Evolutionary conservation across 371 early-diverging fungal genomes (phyloP).

Genomic region (Mucor mucedo): DNA sequence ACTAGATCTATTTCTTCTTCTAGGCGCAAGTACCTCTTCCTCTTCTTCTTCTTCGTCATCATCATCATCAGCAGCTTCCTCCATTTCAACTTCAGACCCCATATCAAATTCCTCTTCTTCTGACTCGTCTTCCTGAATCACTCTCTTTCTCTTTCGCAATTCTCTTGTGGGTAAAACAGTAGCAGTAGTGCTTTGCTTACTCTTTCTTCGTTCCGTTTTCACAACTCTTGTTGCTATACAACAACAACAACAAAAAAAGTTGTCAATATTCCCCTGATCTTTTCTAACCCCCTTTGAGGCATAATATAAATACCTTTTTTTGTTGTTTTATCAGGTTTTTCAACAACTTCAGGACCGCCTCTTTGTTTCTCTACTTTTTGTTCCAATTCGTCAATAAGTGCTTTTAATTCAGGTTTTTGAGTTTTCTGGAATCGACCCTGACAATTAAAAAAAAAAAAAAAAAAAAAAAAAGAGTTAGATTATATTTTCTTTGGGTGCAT

Average conservation of each 20-base stretch:
- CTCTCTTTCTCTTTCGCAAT: conserved; percentile 18
- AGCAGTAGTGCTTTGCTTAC: neutral
- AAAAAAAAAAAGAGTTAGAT: neutral
- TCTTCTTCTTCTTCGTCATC: neutral
- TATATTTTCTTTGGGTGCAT: neutral
- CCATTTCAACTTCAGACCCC: neutral
- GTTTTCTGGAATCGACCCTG: conserved; percentile 69
- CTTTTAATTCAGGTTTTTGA: conserved; percentile 76
- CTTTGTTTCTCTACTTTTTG: conserved; percentile 51
- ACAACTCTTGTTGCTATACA: conserved; percentile 10
- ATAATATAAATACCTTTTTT: conserved; percentile 16
- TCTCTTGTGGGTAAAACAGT: neutral
- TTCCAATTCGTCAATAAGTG: conserved; percentile 82
- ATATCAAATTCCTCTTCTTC: neutral
- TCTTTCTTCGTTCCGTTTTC: conserved; percentile 4
- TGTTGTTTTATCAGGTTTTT: conserved; percentile 20
- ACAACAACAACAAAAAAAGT: neutral
- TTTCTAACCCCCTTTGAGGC: neutral
- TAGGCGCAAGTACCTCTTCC: neutral
- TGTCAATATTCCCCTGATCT: conserved; percentile 3
- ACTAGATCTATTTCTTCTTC: conserved; percentile 1
- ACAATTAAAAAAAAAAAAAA: neutral
- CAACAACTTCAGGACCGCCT: conserved; percentile 28
- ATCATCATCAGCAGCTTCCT: neutral
- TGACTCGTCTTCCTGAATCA: conserved; percentile 7